Evolutionary conservation across 1,284 basidiomycete genomes (phyloP), one percentile per base, ranked within the genome.

Genomic region (Coniferiporia weirii): DNA sequence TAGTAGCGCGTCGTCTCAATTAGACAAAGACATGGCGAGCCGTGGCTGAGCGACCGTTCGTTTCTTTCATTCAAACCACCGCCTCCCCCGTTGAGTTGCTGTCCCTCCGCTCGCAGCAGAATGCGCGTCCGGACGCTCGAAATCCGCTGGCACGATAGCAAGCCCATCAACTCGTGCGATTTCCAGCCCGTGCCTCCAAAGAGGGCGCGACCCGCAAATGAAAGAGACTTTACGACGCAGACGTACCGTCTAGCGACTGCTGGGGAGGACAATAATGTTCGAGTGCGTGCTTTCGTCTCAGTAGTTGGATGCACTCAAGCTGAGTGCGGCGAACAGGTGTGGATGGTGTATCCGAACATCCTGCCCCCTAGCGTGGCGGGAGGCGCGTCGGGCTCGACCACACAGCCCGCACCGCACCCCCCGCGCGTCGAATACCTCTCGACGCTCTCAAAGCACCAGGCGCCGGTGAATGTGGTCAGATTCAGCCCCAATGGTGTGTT

Each of bases 381-480:
- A 62, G 74, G 71, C 61, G 76, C 75, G 56, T 69, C 73, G 4
- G 63, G 75, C 9, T 73, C 76, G 7, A 73, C 73, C 20, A 72
- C 78, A 22, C 71, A 69, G 19, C 73, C 75, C 61, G 72, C 76
- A 20, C 75, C 83, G 38, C 83, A 90, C 59, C 86, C 89, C 1
- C 92, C 96, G n/a, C 84, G 94, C 58, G 90, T 96, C 53, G 97
- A 99, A 71, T 99, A 98, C 70, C 85, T 98, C 27, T 89, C 97
- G 1, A 99, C 96, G 0, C 82, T 99, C 54, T 88, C 82, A 66
- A 86, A 94, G 68, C 96, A 99, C 73, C 94, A 93, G 10, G 93
- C 93, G 20, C 87, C 95, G 4, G 96, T 99, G 63, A 99, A 99
- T 66, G 96, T 97, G 13, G 96, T 97, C 22, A 81, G 96, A 50